Conservation (phyloP, 345 rosid species). For the Mercurialis annua region DNA sequence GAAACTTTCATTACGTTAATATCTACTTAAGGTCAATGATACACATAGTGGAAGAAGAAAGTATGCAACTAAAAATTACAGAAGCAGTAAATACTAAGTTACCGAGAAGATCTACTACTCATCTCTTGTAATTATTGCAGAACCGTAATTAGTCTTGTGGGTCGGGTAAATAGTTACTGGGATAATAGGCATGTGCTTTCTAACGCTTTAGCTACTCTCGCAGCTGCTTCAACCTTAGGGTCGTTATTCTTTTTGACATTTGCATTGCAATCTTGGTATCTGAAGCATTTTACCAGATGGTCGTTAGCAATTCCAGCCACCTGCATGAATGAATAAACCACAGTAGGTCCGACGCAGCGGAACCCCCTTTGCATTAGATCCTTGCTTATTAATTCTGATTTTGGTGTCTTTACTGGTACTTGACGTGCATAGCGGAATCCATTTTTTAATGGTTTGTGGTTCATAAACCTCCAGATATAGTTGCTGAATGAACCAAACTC, state of each 20-base stretch:
- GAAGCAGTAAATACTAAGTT: slow-evolving; percentile 8
- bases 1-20: not conserved
- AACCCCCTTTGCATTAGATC: slow-evolving; percentile 92
- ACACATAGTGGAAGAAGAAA: slow-evolving; percentile 21
- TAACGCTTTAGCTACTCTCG: slow-evolving; percentile 22
- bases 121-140: slow-evolving; percentile 16
- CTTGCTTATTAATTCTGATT: slow-evolving; percentile 83
- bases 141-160: slow-evolving; percentile 18
- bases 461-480: slow-evolving; percentile 80
- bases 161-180: slow-evolving; percentile 14
- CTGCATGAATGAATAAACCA: slow-evolving; percentile 85
- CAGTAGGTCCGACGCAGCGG: slow-evolving; percentile 86
- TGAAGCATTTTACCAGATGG: slow-evolving; percentile 70
- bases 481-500: slow-evolving; percentile 80
- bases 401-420: slow-evolving; percentile 82
- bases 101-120: slow-evolving; percentile 11
- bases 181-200: slow-evolving; percentile 31
- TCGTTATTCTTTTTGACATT: slow-evolving; percentile 23
- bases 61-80: slow-evolving; percentile 14
- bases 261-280: slow-evolving; percentile 56
- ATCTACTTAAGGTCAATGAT: slow-evolving; percentile 24
- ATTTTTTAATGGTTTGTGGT: slow-evolving; percentile 53
- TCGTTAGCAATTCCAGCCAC: slow-evolving; percentile 74
- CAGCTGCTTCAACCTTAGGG: slow-evolving; percentile 26
- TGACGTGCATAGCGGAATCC: slow-evolving; percentile 73